A percentile compares a stretch with the other conserved stretches of the same genome.
Conservation (phyloP, 352 stramenopile species). For the Phytophthora colocasiae region DNA sequence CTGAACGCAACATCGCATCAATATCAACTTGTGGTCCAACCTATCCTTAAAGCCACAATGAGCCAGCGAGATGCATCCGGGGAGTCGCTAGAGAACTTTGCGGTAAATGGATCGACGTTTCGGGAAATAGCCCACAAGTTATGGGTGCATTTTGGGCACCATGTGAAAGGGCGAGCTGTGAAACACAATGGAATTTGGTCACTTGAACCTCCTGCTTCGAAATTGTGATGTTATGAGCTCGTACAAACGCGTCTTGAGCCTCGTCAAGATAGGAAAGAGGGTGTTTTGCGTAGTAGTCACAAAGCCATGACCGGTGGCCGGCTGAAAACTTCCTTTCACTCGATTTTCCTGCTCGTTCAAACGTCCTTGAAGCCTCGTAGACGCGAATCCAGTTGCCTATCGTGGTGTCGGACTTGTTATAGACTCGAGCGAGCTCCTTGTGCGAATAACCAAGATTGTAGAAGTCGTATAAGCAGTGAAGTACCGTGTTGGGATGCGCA, state of each 20-base stretch:
- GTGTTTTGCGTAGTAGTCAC: background rate
- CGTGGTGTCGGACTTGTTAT: background rate
- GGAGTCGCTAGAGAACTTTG: constrained; percentile 1
- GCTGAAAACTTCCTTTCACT: background rate
- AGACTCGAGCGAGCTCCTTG: background rate
- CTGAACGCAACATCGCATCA: background rate
- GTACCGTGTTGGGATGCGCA: background rate
- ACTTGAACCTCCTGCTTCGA: background rate
- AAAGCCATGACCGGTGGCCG: background rate
- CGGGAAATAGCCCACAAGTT: constrained; percentile 6
- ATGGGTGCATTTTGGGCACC: background rate
- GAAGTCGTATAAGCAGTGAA: background rate
- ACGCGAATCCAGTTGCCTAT: background rate
- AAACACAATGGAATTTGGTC: constrained; percentile 3
- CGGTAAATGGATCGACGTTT: constrained; percentile 14
- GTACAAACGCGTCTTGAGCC: background rate
- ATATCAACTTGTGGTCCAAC: background rate
- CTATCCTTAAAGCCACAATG: background rate
- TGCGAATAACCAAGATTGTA: background rate
- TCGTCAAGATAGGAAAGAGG: background rate
- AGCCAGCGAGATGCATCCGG: background rate
- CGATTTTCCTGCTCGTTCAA: background rate
- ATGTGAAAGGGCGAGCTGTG: constrained; percentile 10
- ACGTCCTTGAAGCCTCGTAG: background rate
- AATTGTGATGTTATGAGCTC: background rate